Conservation (phyloP, 2,329 filamentous ascomycete species). For the Paramyrothecium sp. region DNA sequence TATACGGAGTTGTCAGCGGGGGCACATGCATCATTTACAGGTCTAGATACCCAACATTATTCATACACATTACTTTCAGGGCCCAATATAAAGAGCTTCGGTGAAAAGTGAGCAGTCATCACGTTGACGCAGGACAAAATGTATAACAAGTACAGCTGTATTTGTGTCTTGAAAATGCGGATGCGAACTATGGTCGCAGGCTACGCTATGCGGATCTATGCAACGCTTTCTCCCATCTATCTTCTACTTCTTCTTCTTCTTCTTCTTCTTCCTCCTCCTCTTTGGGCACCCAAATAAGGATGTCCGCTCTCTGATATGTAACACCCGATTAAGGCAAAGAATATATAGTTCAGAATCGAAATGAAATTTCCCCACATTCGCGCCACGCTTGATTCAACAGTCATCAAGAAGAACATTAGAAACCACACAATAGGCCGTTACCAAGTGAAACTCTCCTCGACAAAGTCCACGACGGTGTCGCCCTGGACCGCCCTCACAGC, state of each 20-base stretch:
- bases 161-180: not conserved
- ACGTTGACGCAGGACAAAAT: not conserved
- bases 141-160: not conserved
- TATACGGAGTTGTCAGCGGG: not conserved
- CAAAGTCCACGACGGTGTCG: constrained; percentile 66
- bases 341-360: constrained; percentile 7
- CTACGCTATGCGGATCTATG: not conserved
- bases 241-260: not conserved
- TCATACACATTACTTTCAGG: not conserved
- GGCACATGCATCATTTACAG: not conserved
- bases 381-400: not conserved
- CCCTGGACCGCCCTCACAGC: constrained; percentile 65
- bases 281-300: not conserved
- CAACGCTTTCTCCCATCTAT: not conserved
- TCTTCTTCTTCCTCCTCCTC: too few relatives aligned
- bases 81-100: not conserved
- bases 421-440: constrained; percentile 23
- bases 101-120: not conserved
- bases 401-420: constrained; percentile 7
- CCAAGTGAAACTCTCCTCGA: constrained; percentile 76
- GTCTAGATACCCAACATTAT: not conserved
- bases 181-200: not conserved
- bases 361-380: constrained; percentile 2
- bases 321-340: constrained; percentile 3
- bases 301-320: not conserved